Base-by-base conservation (phyloP, 257 asterid species). In the Coffea eugenioides region DNA sequence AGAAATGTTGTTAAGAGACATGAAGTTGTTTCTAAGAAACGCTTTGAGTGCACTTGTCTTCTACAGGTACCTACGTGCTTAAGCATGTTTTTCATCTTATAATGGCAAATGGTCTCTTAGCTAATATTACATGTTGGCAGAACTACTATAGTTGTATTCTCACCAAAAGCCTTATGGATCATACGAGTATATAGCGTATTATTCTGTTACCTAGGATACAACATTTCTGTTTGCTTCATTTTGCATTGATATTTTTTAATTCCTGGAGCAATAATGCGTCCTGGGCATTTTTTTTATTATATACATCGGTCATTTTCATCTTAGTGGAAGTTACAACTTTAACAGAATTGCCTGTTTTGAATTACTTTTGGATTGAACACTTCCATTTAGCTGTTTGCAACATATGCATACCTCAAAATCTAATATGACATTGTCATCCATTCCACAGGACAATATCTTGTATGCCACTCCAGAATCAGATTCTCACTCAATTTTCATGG, bases 401-500 rank as follows among this genome's bases (percentile, higher is more conserved):
- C 2, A 45, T 49, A 18, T 36, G 41, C 34, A 68, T 39, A 27
- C 13, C 21, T 56, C 43, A 43, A 66, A 54, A 39, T 51, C 56
- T 54, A 56, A 39, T 62, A 25, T 71, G 65, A 61, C 2, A n/a
- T 52, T 21, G 65, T 56, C 25, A 15, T 57, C 48, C 12, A 39
- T 73, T 36, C n/a, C 34, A 73, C 95, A 95, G 99, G 99, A 84
- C 25, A 86, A 84, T 83, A 84, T 85, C 77, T 79, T 96, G 77
- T 94, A 89, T 85, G 90, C 92, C 83, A 84, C 91, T 84, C 88
- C 69, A 69, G 91, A 85, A 74, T 85, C 94, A 34, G 95, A 92
- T 85, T 79, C 92, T 39, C 98, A 94, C 85, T 78, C 97, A 48
- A 70, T 94, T 76, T 96, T 89, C 80, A 71, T 92, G 83, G 97